phyloP scores from a whole-genome alignment of 2,329 filamentous ascomycete species.

The Pseudocercospora crystallina region DNA sequence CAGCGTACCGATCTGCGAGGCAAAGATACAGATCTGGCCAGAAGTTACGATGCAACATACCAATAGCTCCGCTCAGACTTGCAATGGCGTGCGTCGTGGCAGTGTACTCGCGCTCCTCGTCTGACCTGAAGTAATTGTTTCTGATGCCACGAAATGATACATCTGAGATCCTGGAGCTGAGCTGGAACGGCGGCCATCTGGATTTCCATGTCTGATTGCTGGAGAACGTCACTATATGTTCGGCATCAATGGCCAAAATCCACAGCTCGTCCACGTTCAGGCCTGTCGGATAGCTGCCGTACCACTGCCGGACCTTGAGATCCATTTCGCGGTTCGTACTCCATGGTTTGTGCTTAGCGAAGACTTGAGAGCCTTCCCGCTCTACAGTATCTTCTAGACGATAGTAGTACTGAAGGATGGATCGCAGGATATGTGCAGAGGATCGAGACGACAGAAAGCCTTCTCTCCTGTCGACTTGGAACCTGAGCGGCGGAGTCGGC shows the following conservation, averaged over 20 bases:
- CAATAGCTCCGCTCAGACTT: slow-evolving; percentile 41
- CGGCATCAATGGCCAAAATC: slow-evolving; percentile 42
- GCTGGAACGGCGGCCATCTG: slow-evolving; percentile 43
- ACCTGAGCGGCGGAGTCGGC: slow-evolving; percentile 39
- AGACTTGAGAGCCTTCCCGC: slow-evolving; percentile 42
- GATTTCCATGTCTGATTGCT: slow-evolving; percentile 47
- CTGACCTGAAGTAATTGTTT: slow-evolving; percentile 38
- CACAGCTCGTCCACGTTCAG: slow-evolving; percentile 47
- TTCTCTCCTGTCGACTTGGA: slow-evolving; percentile 44
- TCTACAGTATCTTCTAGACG: slow-evolving; percentile 45
- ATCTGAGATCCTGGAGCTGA: slow-evolving; percentile 41
- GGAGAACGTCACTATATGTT: slow-evolving; percentile 45
- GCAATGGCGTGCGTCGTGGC: slow-evolving; percentile 40
- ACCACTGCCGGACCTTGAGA: slow-evolving; percentile 44
- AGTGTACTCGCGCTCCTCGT: slow-evolving; percentile 38
- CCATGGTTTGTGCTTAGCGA: slow-evolving; percentile 46
- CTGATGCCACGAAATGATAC: slow-evolving; percentile 44
- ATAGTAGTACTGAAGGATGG: slow-evolving; percentile 45
- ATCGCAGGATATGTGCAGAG: slow-evolving; percentile 41
- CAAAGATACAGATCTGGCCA: slow-evolving; percentile 45
- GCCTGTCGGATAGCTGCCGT: slow-evolving; percentile 42
- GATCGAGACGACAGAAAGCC: slow-evolving; percentile 41
- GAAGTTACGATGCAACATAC: slow-evolving; percentile 45
- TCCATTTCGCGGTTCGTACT: slow-evolving; percentile 42
- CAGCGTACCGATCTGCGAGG: slow-evolving; percentile 44